Conservation (phyloP, 2,329 filamentous ascomycete genomes). For the Lizonia empirigonia region DNA sequence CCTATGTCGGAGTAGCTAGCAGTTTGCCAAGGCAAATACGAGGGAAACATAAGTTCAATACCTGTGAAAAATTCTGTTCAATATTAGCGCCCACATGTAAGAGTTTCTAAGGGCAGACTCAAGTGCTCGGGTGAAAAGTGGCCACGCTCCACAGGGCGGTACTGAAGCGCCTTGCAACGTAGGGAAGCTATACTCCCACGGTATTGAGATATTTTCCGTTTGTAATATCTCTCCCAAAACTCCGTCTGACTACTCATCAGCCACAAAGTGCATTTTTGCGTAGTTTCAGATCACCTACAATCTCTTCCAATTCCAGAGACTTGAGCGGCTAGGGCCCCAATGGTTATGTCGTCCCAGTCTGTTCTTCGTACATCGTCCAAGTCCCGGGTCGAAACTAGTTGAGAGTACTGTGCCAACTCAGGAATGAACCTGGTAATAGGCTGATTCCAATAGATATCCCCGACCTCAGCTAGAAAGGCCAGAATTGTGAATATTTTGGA, state of each 20-base stretch:
- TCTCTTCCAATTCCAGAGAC: conserved; percentile 42
- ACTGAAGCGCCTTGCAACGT: conserved; percentile 16
- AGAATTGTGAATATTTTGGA: conserved; percentile 51
- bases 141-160: conserved; percentile 33
- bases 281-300: conserved; percentile 23
- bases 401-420: conserved; percentile 24
- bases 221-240: conserved; percentile 30
- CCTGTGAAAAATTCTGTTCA: conserved; percentile 45
- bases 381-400: conserved; percentile 13
- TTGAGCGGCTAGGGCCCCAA: conserved; percentile 43
- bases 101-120: not conserved
- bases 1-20: conserved; percentile 47
- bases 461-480: conserved; percentile 46
- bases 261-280: conserved; percentile 22
- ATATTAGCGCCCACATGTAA: not conserved
- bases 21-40: conserved; percentile 40
- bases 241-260: conserved; percentile 47
- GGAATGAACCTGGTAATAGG: conserved; percentile 38
- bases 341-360: conserved; percentile 45
- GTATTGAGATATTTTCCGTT: conserved; percentile 22
- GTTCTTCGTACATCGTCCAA: conserved; percentile 31
- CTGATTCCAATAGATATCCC: conserved; percentile 43
- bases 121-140: conserved; percentile 28
- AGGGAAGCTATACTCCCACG: conserved; percentile 26
- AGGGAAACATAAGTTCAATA: conserved; percentile 39